Percentiles rank a stretch among this genome's conserved stretches.
Evolutionary conservation across 805 yeast genomes (phyloP).

Genomic region (Wickerhamiella hasegawae): DNA sequence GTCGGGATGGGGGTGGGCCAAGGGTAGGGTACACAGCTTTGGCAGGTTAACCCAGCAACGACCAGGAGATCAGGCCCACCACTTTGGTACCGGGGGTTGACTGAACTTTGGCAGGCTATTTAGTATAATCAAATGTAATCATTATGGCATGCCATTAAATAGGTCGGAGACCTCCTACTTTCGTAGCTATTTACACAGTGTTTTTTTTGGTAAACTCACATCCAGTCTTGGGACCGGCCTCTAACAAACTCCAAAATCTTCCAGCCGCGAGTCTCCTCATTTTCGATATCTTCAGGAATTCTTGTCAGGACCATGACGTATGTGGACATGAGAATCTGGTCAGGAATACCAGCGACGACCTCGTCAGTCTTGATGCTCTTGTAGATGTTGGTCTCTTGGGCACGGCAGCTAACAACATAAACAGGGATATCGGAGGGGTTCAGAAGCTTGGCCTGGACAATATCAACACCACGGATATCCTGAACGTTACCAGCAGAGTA

Average conservation of each 20-base stretch:
- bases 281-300: slow-evolving; percentile 79
- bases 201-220: slow-evolving; percentile 26
- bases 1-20: too few relatives aligned
- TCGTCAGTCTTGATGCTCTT: slow-evolving; percentile 85
- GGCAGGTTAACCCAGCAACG: too few relatives aligned
- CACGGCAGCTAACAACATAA: slow-evolving; percentile 83
- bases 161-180: too few relatives aligned
- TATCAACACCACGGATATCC: slow-evolving; percentile 90
- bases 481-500: slow-evolving; percentile 82
- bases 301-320: slow-evolving; percentile 94
- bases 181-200: too few relatives aligned
- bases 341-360: slow-evolving; percentile 90
- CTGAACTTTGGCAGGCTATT: too few relatives aligned
- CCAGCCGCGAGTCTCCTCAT: slow-evolving; percentile 94
- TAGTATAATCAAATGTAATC: too few relatives aligned
- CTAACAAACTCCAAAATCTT: slow-evolving; percentile 85
- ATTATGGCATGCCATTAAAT: too few relatives aligned
- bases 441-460: slow-evolving; percentile 70
- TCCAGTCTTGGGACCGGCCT: slow-evolving; percentile 79
- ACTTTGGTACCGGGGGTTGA: too few relatives aligned
- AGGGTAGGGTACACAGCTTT: too few relatives aligned
- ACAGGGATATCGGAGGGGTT: slow-evolving; percentile 91
- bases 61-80: too few relatives aligned
- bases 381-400: slow-evolving; percentile 85
- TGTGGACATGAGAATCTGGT: slow-evolving; percentile 80